Conservation (phyloP, 75 land plant genomes). For the Cupressus sempervirens region DNA sequence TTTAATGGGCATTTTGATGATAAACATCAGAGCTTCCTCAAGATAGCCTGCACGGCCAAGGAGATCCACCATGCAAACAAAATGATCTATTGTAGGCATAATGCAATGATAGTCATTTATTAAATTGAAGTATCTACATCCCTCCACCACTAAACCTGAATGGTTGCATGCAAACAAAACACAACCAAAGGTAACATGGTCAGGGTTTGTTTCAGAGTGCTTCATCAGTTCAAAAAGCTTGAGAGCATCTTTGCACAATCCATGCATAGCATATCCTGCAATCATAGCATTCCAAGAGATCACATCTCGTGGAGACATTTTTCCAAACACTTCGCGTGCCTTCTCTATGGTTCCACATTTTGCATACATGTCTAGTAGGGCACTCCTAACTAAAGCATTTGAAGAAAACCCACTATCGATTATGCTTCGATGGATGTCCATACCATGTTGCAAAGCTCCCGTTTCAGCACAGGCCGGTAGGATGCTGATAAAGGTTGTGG, state of each 20-base stretch:
- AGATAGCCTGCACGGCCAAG: slow-evolving; percentile 16
- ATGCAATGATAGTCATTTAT: slow-evolving; percentile 3
- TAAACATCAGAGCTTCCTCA: slow-evolving; percentile 10
- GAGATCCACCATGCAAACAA: slow-evolving; percentile 20
- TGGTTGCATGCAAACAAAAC: slow-evolving; percentile 18
- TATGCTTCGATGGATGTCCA: slow-evolving; percentile 42
- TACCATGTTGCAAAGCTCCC: slow-evolving; percentile 35
- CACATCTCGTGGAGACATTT: neutral
- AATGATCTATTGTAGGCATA: slow-evolving; percentile 11
- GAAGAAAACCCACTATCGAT: neutral
- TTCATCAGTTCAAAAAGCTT: slow-evolving; percentile 12
- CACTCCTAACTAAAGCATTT: neutral
- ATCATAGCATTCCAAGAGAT: slow-evolving; percentile 10
- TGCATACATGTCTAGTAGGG: slow-evolving; percentile 15
- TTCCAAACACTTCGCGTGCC: neutral
- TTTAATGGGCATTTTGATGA: slow-evolving; percentile 13
- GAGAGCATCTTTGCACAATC: neutral
- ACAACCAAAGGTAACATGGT: neutral
- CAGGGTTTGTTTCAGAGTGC: slow-evolving; percentile 1
- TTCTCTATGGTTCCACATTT: slow-evolving; percentile 16
- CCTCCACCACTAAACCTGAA: slow-evolving; percentile 17
- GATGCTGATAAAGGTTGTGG: slow-evolving; percentile 50
- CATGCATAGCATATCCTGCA: neutral
- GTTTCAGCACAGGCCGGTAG: slow-evolving; percentile 44
- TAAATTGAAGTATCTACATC: neutral